phyloP scores from a whole-genome alignment of 139 green algal species.

The Diplosphaera chodatii region DNA sequence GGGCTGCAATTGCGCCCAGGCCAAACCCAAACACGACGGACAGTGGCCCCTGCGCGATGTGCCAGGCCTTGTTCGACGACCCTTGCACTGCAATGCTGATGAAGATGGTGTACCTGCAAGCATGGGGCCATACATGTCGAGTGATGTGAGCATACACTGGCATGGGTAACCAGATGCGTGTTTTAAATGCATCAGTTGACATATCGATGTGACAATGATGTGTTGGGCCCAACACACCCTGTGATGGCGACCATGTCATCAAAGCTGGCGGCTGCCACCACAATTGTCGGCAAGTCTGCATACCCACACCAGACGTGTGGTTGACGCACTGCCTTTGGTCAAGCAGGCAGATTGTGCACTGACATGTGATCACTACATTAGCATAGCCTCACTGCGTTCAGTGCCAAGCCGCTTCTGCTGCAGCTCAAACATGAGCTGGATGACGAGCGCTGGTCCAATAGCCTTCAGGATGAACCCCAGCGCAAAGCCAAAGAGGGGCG shows the following conservation, averaged over 20 bases:
- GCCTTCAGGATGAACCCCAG: conserved; percentile 81
- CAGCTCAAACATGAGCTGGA: conserved; percentile 30
- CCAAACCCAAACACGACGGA: conserved; percentile 23
- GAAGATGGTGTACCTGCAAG: conserved; percentile 1
- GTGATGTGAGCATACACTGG: no score
- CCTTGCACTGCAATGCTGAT: not conserved
- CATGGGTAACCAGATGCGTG: no score
- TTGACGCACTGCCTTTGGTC: no score
- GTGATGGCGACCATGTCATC: conserved; percentile 42
- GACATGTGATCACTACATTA: no score
- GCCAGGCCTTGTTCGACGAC: conserved; percentile 10
- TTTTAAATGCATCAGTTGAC: no score
- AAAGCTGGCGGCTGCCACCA: conserved; percentile 37
- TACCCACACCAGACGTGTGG: no score
- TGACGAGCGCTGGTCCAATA: conserved; percentile 24
- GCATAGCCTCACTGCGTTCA: no score
- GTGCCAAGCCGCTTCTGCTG: conserved; percentile 59
- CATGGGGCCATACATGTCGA: no score
- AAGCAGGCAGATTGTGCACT: no score
- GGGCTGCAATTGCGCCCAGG: conserved; percentile 6
- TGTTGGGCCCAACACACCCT: no score
- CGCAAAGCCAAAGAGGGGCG: conserved; percentile 42
- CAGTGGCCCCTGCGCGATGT: conserved; percentile 34
- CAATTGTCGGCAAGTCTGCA: conserved; percentile 36
- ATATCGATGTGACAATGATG: no score